phyloP scores from a whole-genome alignment of 2,329 filamentous ascomycete species.

The Arthrobotrys pseudoclavata region DNA sequence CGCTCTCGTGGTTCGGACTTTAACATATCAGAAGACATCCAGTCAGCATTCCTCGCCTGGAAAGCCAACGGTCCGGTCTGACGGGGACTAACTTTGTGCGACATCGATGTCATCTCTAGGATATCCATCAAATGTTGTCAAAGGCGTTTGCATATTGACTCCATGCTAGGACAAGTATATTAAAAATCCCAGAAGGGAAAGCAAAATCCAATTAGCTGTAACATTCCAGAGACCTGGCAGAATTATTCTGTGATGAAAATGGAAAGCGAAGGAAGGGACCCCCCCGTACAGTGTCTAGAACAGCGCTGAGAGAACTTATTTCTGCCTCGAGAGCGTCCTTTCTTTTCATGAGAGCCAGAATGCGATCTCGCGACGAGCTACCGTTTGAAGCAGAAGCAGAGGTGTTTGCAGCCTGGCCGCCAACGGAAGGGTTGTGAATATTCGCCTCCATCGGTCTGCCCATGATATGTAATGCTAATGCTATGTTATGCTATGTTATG shows the following conservation, averaged over 20 bases:
- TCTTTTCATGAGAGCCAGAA: slow-evolving; percentile 68
- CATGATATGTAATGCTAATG: slow-evolving; percentile 33
- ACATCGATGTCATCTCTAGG: slow-evolving; percentile 94
- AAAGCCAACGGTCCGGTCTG: slow-evolving; percentile 15
- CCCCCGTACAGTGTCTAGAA: slow-evolving; percentile 83
- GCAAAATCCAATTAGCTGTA: slow-evolving; percentile 34
- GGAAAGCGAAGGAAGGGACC: slow-evolving; percentile 33
- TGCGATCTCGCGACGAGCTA: slow-evolving; percentile 58
- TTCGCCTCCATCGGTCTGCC: slow-evolving; percentile 55
- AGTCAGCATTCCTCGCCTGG: slow-evolving; percentile 51
- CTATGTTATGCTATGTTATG: slow-evolving; percentile 13
- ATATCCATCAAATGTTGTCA: slow-evolving; percentile 90
- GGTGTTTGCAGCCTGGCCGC: slow-evolving; percentile 55
- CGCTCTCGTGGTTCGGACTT: slow-evolving; percentile 91
- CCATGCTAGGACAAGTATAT: slow-evolving; percentile 76
- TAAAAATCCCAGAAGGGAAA: slow-evolving; percentile 51
- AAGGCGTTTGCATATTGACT: slow-evolving; percentile 89
- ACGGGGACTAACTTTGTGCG: slow-evolving; percentile 79
- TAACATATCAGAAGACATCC: slow-evolving; percentile 24
- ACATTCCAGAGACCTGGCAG: slow-evolving; percentile 2
- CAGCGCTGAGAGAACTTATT: slow-evolving; percentile 83
- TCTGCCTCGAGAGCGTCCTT: slow-evolving; percentile 89
- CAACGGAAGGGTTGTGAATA: slow-evolving; percentile 59
- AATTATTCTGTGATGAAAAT: slow-evolving; percentile 21
- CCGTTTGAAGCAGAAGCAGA: slow-evolving; percentile 51